phyloP scores from a whole-genome alignment of 495 filamentous ascomycete species.

The Penicillium bialowiezense region DNA sequence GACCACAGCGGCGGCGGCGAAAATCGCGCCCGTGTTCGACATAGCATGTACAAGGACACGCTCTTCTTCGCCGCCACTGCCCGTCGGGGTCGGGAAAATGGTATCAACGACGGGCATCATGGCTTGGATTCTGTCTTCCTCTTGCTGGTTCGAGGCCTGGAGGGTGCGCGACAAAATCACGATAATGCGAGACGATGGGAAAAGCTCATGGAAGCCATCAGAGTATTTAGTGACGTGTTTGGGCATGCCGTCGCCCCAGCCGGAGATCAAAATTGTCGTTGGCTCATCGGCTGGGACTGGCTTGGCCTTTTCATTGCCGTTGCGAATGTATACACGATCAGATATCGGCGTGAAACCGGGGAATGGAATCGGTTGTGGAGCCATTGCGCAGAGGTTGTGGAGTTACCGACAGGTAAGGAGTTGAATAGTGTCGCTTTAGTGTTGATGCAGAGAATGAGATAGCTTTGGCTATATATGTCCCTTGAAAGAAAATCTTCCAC shows the following conservation, averaged over 20 bases:
- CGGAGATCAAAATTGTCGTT: conserved; percentile 40
- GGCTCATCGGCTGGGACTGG: conserved; percentile 18
- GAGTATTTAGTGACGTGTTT: conserved; percentile 55
- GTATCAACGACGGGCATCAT: conserved; percentile 52
- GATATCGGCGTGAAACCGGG: conserved; percentile 27
- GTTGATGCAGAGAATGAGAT: background rate
- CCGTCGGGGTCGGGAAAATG: conserved; percentile 34
- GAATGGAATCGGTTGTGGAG: conserved; percentile 22
- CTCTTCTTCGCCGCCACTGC: conserved; percentile 18
- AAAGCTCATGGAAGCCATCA: conserved; percentile 50
- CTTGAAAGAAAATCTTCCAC: background rate
- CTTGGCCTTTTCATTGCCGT: conserved; percentile 18
- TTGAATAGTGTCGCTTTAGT: background rate
- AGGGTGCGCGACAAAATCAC: conserved; percentile 49
- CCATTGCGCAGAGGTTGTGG: conserved; percentile 13
- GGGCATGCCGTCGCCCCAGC: conserved; percentile 54
- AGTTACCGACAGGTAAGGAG: background rate
- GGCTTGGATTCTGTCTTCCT: conserved; percentile 36
- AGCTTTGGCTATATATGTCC: background rate
- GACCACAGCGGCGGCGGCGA: conserved; percentile 45
- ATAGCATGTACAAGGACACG: conserved; percentile 47
- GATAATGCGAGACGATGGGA: conserved; percentile 41
- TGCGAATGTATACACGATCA: conserved; percentile 26
- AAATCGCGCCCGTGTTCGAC: conserved; percentile 53
- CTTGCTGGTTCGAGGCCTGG: conserved; percentile 37